A percentile compares a stretch with the other conserved stretches of the same genome.
Evolutionary conservation across 2,329 filamentous ascomycete species (phyloP).

Genomic region (Blumeriella jaapii): DNA sequence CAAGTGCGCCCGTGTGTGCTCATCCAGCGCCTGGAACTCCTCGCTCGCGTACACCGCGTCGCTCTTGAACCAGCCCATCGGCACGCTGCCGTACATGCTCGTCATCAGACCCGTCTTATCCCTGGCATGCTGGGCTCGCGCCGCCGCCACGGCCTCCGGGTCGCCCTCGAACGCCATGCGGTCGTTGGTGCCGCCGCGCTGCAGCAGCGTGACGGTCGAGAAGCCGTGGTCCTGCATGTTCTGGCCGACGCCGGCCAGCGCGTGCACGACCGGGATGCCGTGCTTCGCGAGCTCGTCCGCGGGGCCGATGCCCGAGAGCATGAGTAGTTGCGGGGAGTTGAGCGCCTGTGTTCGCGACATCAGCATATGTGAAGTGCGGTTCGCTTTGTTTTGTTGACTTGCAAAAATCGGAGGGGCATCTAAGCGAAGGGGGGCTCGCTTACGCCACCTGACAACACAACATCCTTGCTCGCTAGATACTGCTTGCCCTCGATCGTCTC

Average conservation of each 20-base stretch:
- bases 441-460: conserved; percentile 37
- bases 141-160: conserved; percentile 31
- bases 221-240: conserved; percentile 34
- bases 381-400: too few species aligned
- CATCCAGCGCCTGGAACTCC: conserved; percentile 40
- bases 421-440: neutral
- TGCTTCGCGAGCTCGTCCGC: conserved; percentile 30
- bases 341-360: conserved; percentile 26
- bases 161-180: conserved; percentile 36
- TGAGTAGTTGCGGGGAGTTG: conserved; percentile 37
- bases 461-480: conserved; percentile 28
- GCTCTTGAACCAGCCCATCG: conserved; percentile 35
- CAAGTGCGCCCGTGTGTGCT: conserved; percentile 33
- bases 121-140: conserved; percentile 36
- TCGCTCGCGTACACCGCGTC: conserved; percentile 29
- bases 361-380: too few species aligned
- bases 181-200: conserved; percentile 32
- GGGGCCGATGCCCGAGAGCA: conserved; percentile 36
- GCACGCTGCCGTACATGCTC: conserved; percentile 28
- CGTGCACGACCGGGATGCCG: conserved; percentile 39
- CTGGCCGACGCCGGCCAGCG: conserved; percentile 53
- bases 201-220: conserved; percentile 29
- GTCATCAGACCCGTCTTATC: conserved; percentile 32
- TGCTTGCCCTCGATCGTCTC: conserved; percentile 30
- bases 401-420: neutral